Evolutionary conservation across 164 flowering plant genomes (phyloP), one percentile per base, ranked within the genome.

Genomic region (Annona cherimola): DNA sequence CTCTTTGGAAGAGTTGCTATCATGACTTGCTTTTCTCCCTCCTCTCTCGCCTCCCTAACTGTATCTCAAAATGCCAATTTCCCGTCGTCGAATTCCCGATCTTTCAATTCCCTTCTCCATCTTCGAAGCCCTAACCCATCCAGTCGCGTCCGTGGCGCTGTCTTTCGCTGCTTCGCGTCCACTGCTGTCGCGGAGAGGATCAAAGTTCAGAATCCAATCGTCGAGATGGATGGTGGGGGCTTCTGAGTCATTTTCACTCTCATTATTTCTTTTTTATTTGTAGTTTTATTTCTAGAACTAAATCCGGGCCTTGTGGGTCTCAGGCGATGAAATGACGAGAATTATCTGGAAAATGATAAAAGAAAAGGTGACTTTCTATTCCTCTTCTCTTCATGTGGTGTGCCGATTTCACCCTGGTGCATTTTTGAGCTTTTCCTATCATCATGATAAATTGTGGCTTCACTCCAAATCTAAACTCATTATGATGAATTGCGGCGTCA

Each of bases 251-350:
- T 42, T 69, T 43, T 70, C 19, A 2, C 14, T 61, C 65, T 69
- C 42, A 67, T 35, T 62, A 6, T 61, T 46, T 77, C 41, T 14
- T n/a, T 42, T 40, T 12, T 14, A 14, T 62, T 61, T 54, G 45
- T 42, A 5, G 42, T 4, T 4, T 40, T 75, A 6, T 3, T 66
- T 9, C 42, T 42, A 26, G 35, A 26, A 26, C 35, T 26, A 26
- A 26, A 26, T 26, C 35, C 35, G 35, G 35, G 35, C 35, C 60
- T 74, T 39, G 60, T 68, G 12, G 60, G 1, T 61, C 73, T n/a
- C 66, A 95, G 98, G 99, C 41, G 99, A 95, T 85, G 98, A 95
- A 74, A 93, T 95, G 99, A 79, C 99, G 26, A 82, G 99, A 80
- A 76, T 95, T 54, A 95, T 95, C 5, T 95, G 99, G 96, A 80